Evolutionary conservation across 1,139 yeast species (phyloP), one percentile per base, ranked within the genome.

Genomic region (Kluyveromyces marxianus): DNA sequence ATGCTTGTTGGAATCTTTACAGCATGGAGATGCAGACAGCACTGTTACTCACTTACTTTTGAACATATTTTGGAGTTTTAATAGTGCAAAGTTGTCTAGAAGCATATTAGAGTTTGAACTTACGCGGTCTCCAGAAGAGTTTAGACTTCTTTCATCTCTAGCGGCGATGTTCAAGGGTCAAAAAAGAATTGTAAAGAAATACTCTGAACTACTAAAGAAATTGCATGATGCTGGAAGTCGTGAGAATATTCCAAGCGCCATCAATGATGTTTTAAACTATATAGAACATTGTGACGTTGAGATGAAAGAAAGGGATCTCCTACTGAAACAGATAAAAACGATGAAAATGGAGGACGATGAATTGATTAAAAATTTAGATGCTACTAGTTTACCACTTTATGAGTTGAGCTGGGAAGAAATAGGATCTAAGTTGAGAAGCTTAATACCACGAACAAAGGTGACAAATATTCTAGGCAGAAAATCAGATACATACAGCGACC

Each of bases 21-120:
- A 77, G 36, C 82, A 81, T 60, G 79, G 77, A 31, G 85, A 80
- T 47, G 85, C 83, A 0, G 94, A 83, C 54, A 71, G 74, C 21
- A 64, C 70, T 6, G 67, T 81, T 1, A 67, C 81, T 7, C 66
- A 70, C 4, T 60, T 77, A 0, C 59, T 83, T 29, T 68, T 72
- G 34, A 74, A 76, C 24, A 62, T 83, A 1, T 79, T 77, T 51
- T 51, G 66, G 4, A 73, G 72, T 51, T 69, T 82, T 45, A 72
- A 71, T 4, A 67, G 71, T 25, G 62, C 65, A 10, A 71, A 82
- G 45, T 64, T 87, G 21, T 77, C 85, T 0, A 67, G 92, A 42
- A 74, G 74, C 45, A 71, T 83, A 0, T 62, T 85, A 39, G 97
- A 90, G 57, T 78, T 79, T 54, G 77, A 79, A 41, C 52, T 79